Evolutionary conservation across 208 protist species (phyloP).

Genomic region (Crithidia bombi): DNA sequence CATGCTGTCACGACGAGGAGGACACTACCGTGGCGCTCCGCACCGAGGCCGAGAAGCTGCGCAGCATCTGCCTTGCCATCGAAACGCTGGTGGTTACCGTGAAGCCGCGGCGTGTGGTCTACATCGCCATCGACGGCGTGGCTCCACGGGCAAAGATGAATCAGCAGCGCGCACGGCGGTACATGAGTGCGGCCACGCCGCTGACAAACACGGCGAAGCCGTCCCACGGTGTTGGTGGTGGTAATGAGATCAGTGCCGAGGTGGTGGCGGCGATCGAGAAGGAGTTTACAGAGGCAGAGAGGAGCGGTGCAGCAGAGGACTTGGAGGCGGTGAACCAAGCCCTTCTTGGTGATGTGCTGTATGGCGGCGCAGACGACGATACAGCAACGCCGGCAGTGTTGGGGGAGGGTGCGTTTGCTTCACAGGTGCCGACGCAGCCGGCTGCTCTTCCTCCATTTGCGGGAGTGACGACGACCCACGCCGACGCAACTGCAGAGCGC

Average conservation of each 20-base stretch:
- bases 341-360: slow-evolving; percentile 55
- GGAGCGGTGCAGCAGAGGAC: slow-evolving; percentile 40
- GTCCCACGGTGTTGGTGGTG: slow-evolving; percentile 4
- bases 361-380: slow-evolving; percentile 32
- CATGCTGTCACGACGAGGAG: slow-evolving; percentile 96
- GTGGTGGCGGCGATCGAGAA: slow-evolving; percentile 46
- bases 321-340: slow-evolving; percentile 52
- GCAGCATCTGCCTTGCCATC: slow-evolving; percentile 94
- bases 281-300: slow-evolving; percentile 60
- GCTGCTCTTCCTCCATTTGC: no score
- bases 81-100: slow-evolving; percentile 96
- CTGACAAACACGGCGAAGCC: slow-evolving; percentile 28
- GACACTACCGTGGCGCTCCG: slow-evolving; percentile 61
- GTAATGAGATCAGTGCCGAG: slow-evolving; percentile 6
- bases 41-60: slow-evolving; percentile 78
- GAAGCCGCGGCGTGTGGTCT: slow-evolving; percentile 95
- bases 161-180: slow-evolving; percentile 97
- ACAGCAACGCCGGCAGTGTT: background rate
- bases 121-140: slow-evolving; percentile 97
- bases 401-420: background rate
- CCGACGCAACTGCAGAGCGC: slow-evolving; percentile 13
- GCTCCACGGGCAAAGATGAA: slow-evolving; percentile 99
- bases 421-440: no score
- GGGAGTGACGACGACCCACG: no score
- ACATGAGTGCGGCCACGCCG: slow-evolving; percentile 68